Conservation (phyloP, 192 early-diverging fungal genomes). For the Dissophora ornata region DNA sequence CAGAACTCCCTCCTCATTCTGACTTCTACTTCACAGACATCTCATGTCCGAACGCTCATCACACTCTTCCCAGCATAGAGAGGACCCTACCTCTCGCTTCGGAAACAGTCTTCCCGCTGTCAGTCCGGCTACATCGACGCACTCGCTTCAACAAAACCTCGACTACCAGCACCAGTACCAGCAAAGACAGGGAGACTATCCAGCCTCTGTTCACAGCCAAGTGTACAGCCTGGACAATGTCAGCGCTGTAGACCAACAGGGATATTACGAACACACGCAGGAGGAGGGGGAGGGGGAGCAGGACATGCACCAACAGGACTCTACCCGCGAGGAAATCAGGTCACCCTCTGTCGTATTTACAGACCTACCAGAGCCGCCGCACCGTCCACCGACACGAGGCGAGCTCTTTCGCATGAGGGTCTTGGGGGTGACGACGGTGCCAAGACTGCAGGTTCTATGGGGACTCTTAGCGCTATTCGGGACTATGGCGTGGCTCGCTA, state of each 20-base stretch:
- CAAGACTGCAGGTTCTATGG: constrained; percentile 24
- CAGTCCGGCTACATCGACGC: neutral
- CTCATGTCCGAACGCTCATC: neutral
- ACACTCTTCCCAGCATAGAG: neutral
- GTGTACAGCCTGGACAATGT: neutral
- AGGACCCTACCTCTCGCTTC: neutral
- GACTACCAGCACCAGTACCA: constrained; percentile 8
- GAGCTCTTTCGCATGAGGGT: constrained; percentile 23
- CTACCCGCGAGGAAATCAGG: neutral
- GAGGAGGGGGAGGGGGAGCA: neutral
- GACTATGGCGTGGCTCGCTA: constrained; percentile 41
- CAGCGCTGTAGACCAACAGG: neutral
- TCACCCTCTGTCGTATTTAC: too few relatives aligned
- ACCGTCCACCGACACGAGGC: constrained; percentile 4
- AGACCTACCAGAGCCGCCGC: neutral
- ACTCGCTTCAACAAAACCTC: neutral
- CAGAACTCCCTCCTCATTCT: neutral
- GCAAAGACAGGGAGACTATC: neutral
- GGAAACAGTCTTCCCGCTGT: neutral
- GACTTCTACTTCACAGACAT: too few relatives aligned
- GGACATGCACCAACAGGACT: neutral
- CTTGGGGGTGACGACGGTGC: constrained; percentile 30
- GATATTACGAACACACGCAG: neutral
- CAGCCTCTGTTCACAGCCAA: constrained; percentile 12
- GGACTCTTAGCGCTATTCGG: constrained; percentile 22